A percentile compares a stretch with the other conserved stretches of the same genome.
These are phyloP conservation scores for Penstemon eatonii DNA, from an alignment of 257 asterid species.

Conservation along the genomic window DNA sequence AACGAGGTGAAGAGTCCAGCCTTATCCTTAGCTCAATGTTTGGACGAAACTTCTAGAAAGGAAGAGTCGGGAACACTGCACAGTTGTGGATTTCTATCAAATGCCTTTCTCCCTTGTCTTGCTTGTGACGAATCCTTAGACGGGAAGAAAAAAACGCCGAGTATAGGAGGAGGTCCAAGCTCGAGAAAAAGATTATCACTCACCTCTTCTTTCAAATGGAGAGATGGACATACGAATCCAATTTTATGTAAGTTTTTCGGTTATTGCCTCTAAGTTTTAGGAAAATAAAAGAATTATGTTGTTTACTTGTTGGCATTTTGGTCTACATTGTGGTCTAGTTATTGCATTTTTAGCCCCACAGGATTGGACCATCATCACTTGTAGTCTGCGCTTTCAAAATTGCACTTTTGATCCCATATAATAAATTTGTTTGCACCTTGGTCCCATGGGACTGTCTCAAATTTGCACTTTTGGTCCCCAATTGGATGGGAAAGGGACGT, in stretches of 20 bases:
- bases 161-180: slow-evolving; percentile 53
- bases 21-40: slow-evolving; percentile 23
- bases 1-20: slow-evolving; percentile 41
- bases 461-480: no score
- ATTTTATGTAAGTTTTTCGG: slow-evolving; percentile 49
- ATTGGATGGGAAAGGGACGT: no score
- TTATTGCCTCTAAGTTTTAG: slow-evolving; percentile 17
- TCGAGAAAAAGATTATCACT: slow-evolving; percentile 52
- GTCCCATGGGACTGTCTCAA: no score
- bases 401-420: no score
- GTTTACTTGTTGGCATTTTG: slow-evolving; percentile 10
- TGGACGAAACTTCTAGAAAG: slow-evolving; percentile 35
- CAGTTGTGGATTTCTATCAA: slow-evolving; percentile 62
- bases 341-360: no score
- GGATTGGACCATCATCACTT: no score
- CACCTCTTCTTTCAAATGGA: slow-evolving; percentile 69
- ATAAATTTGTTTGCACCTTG: no score
- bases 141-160: slow-evolving; percentile 51
- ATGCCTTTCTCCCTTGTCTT: slow-evolving; percentile 74
- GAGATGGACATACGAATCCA: slow-evolving; percentile 53
- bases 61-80: slow-evolving; percentile 43
- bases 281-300: background rate
- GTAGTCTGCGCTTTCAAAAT: no score
- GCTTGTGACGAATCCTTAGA: slow-evolving; percentile 65
- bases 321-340: background rate